Percentiles rank a stretch among this genome's conserved stretches.
Evolutionary conservation across 1,284 basidiomycete genomes (phyloP).

Genomic region (Melampsora abietis-canadensis): DNA sequence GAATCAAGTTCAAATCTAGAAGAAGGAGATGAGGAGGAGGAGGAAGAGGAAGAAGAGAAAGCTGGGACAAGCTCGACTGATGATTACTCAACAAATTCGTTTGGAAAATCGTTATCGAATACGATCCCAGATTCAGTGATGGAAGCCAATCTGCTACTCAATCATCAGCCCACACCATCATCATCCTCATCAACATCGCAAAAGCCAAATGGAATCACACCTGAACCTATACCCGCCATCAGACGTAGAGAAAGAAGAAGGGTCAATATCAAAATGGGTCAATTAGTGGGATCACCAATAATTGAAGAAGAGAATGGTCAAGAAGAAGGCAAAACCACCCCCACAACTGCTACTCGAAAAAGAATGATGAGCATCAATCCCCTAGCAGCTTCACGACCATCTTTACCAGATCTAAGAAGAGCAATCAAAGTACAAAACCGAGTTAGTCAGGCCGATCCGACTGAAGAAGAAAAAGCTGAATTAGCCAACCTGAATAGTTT

Average conservation of each 20-base stretch:
- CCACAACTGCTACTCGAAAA: not conserved
- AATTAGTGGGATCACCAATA: conserved; percentile 27
- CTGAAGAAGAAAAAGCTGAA: not conserved
- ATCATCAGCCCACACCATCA: not conserved
- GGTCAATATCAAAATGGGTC: conserved; percentile 39
- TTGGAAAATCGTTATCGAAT: conserved; percentile 7
- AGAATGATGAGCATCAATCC: not conserved
- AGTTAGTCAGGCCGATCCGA: not conserved
- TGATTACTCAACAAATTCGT: not conserved
- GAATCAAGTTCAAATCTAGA: not conserved
- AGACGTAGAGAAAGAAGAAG: conserved; percentile 23
- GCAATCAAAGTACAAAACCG: conserved; percentile 2
- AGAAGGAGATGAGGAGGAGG: not conserved
- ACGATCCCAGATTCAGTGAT: conserved; percentile 7
- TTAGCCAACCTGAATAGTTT: conserved; percentile 10
- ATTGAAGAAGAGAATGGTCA: conserved; percentile 30
- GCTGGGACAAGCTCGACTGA: conserved; percentile 12
- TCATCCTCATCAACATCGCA: not conserved
- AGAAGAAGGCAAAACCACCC: not conserved
- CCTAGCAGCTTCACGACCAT: conserved; percentile 10
- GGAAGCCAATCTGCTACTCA: not conserved
- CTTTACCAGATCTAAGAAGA: conserved; percentile 36
- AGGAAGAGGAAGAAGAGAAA: not conserved
- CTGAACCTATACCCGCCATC: conserved; percentile 14
- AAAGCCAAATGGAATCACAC: not conserved